These are phyloP conservation scores for Colletotrichum euphorbiae DNA, from an alignment of 2,329 filamentous ascomycete genomes.

Conservation along the genomic window DNA sequence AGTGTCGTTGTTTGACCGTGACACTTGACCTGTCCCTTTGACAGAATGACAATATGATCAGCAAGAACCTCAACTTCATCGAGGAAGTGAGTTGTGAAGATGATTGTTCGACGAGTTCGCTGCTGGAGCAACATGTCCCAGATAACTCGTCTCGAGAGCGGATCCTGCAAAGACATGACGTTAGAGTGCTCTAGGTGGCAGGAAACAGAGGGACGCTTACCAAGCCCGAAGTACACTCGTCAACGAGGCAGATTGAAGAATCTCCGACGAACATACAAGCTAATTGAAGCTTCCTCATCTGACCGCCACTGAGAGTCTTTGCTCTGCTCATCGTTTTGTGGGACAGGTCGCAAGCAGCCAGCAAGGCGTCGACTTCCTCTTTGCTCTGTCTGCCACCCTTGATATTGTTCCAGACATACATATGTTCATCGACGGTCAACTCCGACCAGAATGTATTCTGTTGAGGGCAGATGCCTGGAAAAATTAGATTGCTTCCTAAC, in stretches of 20 bases:
- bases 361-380: constrained; percentile 61
- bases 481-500: not conserved
- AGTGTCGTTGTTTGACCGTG: too few species aligned
- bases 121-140: constrained; percentile 48
- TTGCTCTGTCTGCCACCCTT: constrained; percentile 61
- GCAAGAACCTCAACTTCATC: too few species aligned
- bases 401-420: constrained; percentile 71
- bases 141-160: constrained; percentile 69
- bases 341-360: constrained; percentile 69
- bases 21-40: too few species aligned
- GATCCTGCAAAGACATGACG: constrained; percentile 55
- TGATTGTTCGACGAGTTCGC: too few species aligned
- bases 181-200: not conserved
- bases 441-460: constrained; percentile 76
- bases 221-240: constrained; percentile 76
- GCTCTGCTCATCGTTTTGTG: constrained; percentile 67
- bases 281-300: constrained; percentile 77
- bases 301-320: constrained; percentile 72
- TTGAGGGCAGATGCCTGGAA: constrained; percentile 69
- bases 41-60: too few species aligned
- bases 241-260: constrained; percentile 74
- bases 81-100: constrained; percentile 29
- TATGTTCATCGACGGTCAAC: constrained; percentile 73
- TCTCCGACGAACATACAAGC: constrained; percentile 79
- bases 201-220: not conserved